Base-by-base conservation (phyloP, 176 grass and related monocot species). In the Bromus sterilis region DNA sequence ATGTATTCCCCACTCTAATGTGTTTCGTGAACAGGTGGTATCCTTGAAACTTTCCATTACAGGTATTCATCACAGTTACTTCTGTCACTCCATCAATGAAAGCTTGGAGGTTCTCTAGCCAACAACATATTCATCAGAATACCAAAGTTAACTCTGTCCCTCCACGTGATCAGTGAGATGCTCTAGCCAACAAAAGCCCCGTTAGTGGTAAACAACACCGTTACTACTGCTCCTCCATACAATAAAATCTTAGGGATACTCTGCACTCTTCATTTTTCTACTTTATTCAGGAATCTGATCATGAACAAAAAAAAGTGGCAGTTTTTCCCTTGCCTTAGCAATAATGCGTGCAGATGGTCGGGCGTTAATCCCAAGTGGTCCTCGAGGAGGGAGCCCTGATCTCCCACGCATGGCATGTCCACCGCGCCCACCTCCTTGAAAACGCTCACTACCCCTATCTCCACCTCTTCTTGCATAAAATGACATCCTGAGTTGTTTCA, bases 281-380 rank as follows among this genome's bases (percentile, higher is more conserved):
- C 78, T 87, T 74, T 84, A 84, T 79, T 82, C 77, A 84, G 75
- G 64, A 89, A 87, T 49, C 83, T 86, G 93, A 91, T 79, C 75
- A 85, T 89, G 83, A 87, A 86, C 39, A 89, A 88, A 87, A 93
- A 90, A 90, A 76, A 95, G 78, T 32, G 57, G 83, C 76, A 79
- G 83, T 75, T 91, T 93, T 90, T 67, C 71, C 80, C 96, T 99
- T 99, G 96, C 96, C 96, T 99, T 99, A 70, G 96, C 93, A 83
- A 99, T 95, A 72, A 84, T 86, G 11, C 79, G 90, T 56, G 97
- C 82, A 87, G 93, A 96, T 42, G 93, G 87, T 26, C 89, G 91
- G 59, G 71, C 85, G 78, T 85, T 94, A 91, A 99, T 89, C 70
- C 97, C 89, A 85, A 99, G 93, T 82, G 87, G 82, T 40, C 91